Conservation (phyloP, 257 asterid genomes). For the Lithospermum erythrorhizon region DNA sequence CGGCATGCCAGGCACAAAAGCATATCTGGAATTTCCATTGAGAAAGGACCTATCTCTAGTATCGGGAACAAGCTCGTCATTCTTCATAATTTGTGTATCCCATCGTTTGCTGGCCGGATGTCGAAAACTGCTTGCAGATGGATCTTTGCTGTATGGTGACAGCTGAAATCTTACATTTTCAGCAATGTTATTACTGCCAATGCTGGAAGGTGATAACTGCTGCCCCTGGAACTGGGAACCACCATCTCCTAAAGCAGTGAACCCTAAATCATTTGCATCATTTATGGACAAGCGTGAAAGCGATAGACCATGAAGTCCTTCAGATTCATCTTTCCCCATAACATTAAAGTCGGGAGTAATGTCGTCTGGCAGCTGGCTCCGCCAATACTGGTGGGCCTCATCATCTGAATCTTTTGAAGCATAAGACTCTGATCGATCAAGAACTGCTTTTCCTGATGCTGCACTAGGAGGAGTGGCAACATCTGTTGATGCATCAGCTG, state of each 20-base stretch:
- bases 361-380: constrained; percentile 85
- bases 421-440: constrained; percentile 65
- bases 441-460: constrained; percentile 46
- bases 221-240: constrained; percentile 40
- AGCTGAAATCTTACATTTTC: constrained; percentile 40
- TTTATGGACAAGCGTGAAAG: constrained; percentile 49
- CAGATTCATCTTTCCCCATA: constrained; percentile 53
- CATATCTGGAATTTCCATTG: constrained; percentile 35
- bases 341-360: constrained; percentile 73
- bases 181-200: constrained; percentile 29
- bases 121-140: constrained; percentile 44
- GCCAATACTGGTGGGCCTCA: constrained; percentile 80
- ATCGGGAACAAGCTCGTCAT: constrained; percentile 40
- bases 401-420: constrained; percentile 70
- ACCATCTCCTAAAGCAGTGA: constrained; percentile 31
- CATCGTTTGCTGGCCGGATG: constrained; percentile 48
- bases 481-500: constrained; percentile 33
- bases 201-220: constrained; percentile 29
- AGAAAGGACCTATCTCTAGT: constrained; percentile 41
- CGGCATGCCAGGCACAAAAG: constrained; percentile 38
- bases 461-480: constrained; percentile 22
- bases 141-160: constrained; percentile 48
- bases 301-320: constrained; percentile 46
- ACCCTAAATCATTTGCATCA: constrained; percentile 39
- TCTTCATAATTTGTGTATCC: constrained; percentile 40